Conservation (phyloP, 345 rosid genomes). For the Sisymbrium irio region DNA sequence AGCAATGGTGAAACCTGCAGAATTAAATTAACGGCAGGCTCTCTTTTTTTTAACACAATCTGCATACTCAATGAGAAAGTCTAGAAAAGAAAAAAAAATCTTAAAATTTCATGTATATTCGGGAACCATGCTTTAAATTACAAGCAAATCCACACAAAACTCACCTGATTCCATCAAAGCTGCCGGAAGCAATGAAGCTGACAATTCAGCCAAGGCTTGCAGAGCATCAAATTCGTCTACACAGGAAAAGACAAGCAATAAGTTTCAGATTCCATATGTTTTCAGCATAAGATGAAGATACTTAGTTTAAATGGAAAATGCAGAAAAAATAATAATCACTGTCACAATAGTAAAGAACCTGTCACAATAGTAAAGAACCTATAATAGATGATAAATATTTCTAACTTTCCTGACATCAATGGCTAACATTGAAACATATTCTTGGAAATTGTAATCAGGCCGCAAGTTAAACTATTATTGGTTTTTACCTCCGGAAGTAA, state of each 20-base stretch:
- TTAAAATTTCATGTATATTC: slow-evolving; percentile 9
- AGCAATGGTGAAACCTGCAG: background rate
- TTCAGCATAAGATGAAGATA: slow-evolving; percentile 2
- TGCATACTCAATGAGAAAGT: slow-evolving; percentile 15
- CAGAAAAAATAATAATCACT: slow-evolving; percentile 8
- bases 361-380: background rate
- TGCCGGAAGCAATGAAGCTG: slow-evolving; percentile 49
- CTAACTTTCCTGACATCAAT: background rate
- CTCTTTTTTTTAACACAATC: background rate
- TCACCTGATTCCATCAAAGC: slow-evolving; percentile 70
- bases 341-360: background rate
- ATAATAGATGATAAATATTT: background rate
- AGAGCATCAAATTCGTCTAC: slow-evolving; percentile 80
- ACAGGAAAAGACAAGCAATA: slow-evolving; percentile 15
- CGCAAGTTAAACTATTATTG: background rate
- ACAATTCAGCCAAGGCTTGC: slow-evolving; percentile 77
- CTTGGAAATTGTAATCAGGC: slow-evolving; percentile 3
- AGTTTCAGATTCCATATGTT: slow-evolving; percentile 7
- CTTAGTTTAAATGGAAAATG: background rate
- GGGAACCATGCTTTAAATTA: background rate
- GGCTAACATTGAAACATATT: background rate
- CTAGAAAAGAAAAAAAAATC: background rate
- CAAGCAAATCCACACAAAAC: slow-evolving; percentile 17
- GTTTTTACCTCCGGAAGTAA: slow-evolving; percentile 61
- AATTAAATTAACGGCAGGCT: background rate